Base-by-base conservation (phyloP, 176 grass and related monocot species). In the Alopecurus myosuroides region DNA sequence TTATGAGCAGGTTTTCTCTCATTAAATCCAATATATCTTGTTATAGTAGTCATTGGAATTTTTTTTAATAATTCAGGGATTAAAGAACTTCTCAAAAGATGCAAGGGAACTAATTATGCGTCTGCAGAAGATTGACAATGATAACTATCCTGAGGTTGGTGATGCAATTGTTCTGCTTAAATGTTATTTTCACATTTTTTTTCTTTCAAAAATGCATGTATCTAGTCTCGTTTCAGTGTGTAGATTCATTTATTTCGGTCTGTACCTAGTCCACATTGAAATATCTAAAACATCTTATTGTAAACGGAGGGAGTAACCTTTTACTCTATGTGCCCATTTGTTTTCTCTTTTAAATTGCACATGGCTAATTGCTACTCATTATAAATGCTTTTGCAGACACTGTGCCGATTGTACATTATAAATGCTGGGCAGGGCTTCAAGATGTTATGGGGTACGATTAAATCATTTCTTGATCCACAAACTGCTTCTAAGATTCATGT, bases 401-500 rank as follows among this genome's bases (percentile, higher is more conserved):
- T 95, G 36, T 70, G 79, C 61, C 84, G 73, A 73, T 89, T 94
- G 86, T 96, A 90, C 81, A 94, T 99, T 48, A 84, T 99, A 86
- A 99, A 99, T 88, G 93, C 97, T 57, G 97, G 97, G 49, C 77
- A 92, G 87, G 97, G 93, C 85, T 99, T 99, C 82, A 94, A 90
- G 89, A 87, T 99, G 73, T 55, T 99, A 84, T 99, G 97, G 97
- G 31, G 66, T 81, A 92, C 97, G 45, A 91, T 99, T 67, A 99
- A 92, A 88, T 92, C 97, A 49, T 96, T 99, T 87, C 97, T 99
- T 89, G 97, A 98, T 89, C 89, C 93, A 19, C 91, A 92, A 88
- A 99, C 94, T n/a, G 90, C 91, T 79, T 96, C 94, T 0, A 99
- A 99, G 77, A 96, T 99, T 78, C 89, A 99, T 85, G 97, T 96